These are phyloP conservation scores for Suillus variegatus DNA, from an alignment of 768 basidiomycete genomes.

Conservation along the genomic window DNA sequence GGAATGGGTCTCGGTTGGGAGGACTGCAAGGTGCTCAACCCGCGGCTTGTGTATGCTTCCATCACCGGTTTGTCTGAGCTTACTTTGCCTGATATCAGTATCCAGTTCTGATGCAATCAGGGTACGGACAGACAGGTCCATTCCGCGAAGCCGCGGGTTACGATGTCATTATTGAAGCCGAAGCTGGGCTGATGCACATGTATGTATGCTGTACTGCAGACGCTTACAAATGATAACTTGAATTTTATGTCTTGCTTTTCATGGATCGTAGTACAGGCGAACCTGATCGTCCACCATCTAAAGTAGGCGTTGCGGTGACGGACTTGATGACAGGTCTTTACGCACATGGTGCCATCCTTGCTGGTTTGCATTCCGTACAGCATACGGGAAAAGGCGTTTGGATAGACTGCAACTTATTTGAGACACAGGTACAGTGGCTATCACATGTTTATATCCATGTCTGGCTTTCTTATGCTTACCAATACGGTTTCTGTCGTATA, in stretches of 20 bases:
- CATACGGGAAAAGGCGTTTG: constrained; percentile 86
- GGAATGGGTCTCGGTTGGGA: constrained; percentile 86
- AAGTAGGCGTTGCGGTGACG: constrained; percentile 95
- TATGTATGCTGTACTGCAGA: constrained; percentile 36
- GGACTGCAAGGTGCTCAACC: constrained; percentile 76
- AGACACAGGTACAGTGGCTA: constrained; percentile 68
- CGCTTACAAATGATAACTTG: constrained; percentile 14
- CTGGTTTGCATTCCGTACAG: constrained; percentile 77
- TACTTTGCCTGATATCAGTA: neutral
- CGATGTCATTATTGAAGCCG: constrained; percentile 84
- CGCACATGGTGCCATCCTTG: constrained; percentile 91
- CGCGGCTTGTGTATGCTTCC: constrained; percentile 81
- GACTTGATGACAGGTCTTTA: constrained; percentile 89
- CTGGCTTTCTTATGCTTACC: neutral
- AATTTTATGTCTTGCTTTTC: constrained; percentile 14
- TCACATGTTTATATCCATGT: neutral
- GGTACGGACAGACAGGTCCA: constrained; percentile 89
- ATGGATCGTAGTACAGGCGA: constrained; percentile 75
- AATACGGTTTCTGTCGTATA: neutral
- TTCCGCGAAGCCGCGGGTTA: constrained; percentile 84
- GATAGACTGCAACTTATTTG: constrained; percentile 93
- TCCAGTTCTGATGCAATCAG: constrained; percentile 32
- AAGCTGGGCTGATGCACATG: constrained; percentile 96
- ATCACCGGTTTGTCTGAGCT: constrained; percentile 66
- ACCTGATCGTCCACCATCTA: constrained; percentile 79